Evolutionary conservation across 177 flowering plant species (phyloP), one percentile per base, ranked within the genome.

Genomic region (Vitis hybrid): DNA sequence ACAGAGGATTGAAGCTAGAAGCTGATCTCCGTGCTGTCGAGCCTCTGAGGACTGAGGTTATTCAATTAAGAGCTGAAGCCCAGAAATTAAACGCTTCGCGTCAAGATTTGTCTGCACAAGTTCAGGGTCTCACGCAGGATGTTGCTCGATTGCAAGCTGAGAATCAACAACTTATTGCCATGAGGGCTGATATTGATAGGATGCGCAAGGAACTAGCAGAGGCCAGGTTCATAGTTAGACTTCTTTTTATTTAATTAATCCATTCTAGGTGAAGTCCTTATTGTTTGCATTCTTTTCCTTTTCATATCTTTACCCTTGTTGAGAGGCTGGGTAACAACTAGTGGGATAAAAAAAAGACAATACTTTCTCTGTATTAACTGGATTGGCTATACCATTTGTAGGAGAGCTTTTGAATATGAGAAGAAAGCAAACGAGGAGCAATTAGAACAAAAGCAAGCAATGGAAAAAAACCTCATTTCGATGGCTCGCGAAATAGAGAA

Each of bases 401-500:
- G 94, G 83, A 80, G 85, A 67, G 86, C 80, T 65, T 72, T 75
- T 76, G 92, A 88, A 15, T 83, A 68, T 78, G 92, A 87, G 78
- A 90, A 84, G 82, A 90, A 85, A 78, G 80, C 87, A 67, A 88
- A 83, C 60, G 80, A 76, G 61, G 90, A 88, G 68, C 82, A 74
- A 66, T 67, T 75, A 65, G 85, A 81, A 70, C 87, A 84, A 67
- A 90, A 78, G 77, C 78, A 78, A 68, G 81, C 79, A 50, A 80
- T 89, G 90, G 90, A 89, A 81, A 81, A 85, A 51, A 89, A 87
- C 64, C 85, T 89, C 18, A 59, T 85, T 49, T 75, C 87, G 21
- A 83, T 86, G 88, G 89, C 90, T 76, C 87, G 87, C 60, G 92
- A 89, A 65, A 69, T 89, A 48, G 90, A 88, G 77, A 85, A 81